Evolutionary conservation across 345 rosid genomes (phyloP).

Genomic region (Streptanthus diversifolius): DNA sequence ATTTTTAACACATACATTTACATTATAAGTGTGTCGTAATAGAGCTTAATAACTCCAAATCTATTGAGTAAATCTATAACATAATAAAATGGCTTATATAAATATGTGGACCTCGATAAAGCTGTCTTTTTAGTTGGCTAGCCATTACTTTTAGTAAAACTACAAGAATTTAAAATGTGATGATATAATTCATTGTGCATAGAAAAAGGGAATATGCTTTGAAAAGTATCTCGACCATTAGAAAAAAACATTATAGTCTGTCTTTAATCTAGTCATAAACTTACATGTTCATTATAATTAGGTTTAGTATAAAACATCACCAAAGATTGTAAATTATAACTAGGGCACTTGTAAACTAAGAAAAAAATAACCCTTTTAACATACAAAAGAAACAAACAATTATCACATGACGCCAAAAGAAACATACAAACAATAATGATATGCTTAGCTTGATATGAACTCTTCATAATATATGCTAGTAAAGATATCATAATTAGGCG

Average conservation of each 20-base stretch:
- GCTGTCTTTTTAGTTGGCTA: not conserved
- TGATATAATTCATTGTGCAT: not conserved
- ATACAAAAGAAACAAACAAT: not conserved
- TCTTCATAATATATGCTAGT: not conserved
- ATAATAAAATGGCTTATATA: not conserved
- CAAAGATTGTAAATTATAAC: not conserved
- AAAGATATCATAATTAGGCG: not conserved
- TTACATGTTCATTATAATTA: not conserved
- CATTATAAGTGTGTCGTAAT: not conserved
- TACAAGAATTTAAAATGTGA: constrained; percentile 1
- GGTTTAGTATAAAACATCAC: not conserved
- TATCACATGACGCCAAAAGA: constrained; percentile 1
- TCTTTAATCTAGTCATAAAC: constrained; percentile 8
- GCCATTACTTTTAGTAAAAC: constrained; percentile 11
- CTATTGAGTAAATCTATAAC: not conserved
- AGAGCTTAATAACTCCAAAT: constrained; percentile 4
- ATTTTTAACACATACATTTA: not conserved
- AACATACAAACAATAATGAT: not conserved
- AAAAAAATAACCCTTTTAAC: not conserved
- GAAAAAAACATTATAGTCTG: not conserved
- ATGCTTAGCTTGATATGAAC: constrained; percentile 1
- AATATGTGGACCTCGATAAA: constrained; percentile 2
- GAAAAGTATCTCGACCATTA: constrained; percentile 2
- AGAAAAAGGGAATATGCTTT: constrained; percentile 21
- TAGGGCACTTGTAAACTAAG: not conserved